phyloP scores from a whole-genome alignment of 306 rosid species.

The Citrullus colocynthis region DNA sequence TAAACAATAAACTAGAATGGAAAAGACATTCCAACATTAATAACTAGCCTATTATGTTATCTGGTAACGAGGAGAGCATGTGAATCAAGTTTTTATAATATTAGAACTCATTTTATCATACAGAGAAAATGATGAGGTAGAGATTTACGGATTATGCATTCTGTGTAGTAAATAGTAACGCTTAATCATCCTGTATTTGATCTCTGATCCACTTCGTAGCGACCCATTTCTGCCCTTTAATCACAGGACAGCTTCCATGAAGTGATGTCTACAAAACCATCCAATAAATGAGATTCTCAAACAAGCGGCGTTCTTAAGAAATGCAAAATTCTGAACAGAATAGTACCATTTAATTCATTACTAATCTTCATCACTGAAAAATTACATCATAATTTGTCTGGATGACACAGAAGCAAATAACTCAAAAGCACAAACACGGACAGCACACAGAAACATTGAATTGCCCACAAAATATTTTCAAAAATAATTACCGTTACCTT shows the following conservation, averaged over 20 bases:
- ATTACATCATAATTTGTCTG: neutral
- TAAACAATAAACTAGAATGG: neutral
- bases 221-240: constrained; percentile 84
- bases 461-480: neutral
- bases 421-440: neutral
- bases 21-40: neutral
- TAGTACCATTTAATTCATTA: neutral
- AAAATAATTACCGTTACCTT: neutral
- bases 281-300: constrained; percentile 6
- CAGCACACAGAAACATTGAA: neutral
- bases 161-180: neutral
- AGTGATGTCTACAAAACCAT: constrained; percentile 54
- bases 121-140: neutral
- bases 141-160: neutral
- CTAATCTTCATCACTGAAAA: neutral
- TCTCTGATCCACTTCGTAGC: constrained; percentile 88
- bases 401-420: neutral
- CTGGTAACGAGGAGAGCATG: neutral
- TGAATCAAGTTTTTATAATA: neutral
- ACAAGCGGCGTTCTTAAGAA: neutral
- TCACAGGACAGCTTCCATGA: constrained; percentile 86
- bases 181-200: constrained; percentile 29
- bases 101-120: neutral
- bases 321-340: neutral
- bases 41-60: neutral